Conservation (phyloP, 1,139 yeast genomes). For the Geotrichum histeridarum region DNA sequence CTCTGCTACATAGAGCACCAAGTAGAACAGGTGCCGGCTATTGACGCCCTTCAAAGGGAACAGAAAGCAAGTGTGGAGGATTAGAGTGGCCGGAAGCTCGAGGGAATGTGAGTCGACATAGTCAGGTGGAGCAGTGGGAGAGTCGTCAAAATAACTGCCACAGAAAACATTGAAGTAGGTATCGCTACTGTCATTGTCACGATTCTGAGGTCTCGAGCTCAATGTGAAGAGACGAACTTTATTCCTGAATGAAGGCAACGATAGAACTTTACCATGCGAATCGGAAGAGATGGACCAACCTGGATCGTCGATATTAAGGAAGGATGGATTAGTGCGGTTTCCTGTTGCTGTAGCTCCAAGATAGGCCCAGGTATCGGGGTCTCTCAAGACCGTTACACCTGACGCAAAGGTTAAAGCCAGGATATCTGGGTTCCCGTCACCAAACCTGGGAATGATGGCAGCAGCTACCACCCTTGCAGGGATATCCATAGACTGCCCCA, state of each 20-base stretch:
- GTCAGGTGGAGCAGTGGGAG: background rate
- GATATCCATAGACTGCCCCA: background rate
- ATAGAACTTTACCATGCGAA: conserved; percentile 5
- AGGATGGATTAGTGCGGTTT: background rate
- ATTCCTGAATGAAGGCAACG: conserved; percentile 8
- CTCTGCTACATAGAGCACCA: conserved; percentile 1
- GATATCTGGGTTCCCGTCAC: background rate
- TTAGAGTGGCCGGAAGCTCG: background rate
- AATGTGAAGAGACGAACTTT: conserved; percentile 2
- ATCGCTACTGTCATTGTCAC: background rate
- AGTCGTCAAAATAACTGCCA: background rate
- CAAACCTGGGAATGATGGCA: background rate
- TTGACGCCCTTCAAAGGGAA: conserved; percentile 13
- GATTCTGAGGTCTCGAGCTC: background rate
- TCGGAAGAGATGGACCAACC: conserved; percentile 8
- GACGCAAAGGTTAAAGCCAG: conserved; percentile 1
- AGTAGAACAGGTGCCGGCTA: conserved; percentile 3
- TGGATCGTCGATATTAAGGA: conserved; percentile 1
- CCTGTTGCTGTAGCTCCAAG: background rate
- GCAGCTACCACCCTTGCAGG: background rate
- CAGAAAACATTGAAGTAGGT: background rate
- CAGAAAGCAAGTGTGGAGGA: conserved; percentile 10
- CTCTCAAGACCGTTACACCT: background rate
- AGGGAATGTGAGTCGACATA: conserved; percentile 1
- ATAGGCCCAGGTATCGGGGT: background rate